Evolutionary conservation across 1,284 basidiomycete species (phyloP).

Genomic region (Microbotryum lychnidis-dioicae): DNA sequence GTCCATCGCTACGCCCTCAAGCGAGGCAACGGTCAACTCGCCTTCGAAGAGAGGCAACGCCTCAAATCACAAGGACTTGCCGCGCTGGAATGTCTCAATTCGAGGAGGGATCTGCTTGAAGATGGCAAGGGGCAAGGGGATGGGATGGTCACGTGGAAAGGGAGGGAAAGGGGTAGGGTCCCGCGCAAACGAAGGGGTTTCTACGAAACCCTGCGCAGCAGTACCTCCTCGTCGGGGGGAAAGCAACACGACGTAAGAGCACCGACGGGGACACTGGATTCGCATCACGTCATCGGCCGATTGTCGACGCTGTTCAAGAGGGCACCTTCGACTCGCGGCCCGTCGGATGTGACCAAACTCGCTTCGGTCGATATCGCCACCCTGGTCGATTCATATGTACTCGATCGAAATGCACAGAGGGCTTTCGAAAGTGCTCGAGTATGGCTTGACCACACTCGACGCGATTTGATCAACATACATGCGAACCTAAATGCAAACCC

Average conservation of each 20-base stretch:
- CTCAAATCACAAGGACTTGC: too few species aligned
- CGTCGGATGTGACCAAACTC: conserved; percentile 1
- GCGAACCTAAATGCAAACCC: not conserved
- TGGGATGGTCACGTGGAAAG: too few species aligned
- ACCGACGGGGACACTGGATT: not conserved
- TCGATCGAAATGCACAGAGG: not conserved
- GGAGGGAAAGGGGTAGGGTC: not conserved
- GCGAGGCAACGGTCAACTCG: too few species aligned
- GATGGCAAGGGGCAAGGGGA: too few species aligned
- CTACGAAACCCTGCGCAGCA: not conserved
- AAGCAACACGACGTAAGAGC: not conserved
- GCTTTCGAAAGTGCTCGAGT: conserved; percentile 14
- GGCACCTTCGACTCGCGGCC: not conserved
- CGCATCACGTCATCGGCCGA: not conserved
- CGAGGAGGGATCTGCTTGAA: too few species aligned
- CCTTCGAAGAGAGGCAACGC: too few species aligned
- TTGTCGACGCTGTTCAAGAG: too few species aligned
- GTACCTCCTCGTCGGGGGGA: not conserved
- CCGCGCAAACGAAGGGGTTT: not conserved
- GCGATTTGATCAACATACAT: too few species aligned
- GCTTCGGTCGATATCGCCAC: conserved; percentile 9
- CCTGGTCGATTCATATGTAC: conserved; percentile 10
- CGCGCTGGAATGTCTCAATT: too few species aligned
- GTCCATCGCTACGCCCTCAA: too few species aligned
- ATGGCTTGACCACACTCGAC: conserved; percentile 16